Conservation (phyloP, 1,284 basidiomycete genomes). For the Ceratobasidium sp. region DNA sequence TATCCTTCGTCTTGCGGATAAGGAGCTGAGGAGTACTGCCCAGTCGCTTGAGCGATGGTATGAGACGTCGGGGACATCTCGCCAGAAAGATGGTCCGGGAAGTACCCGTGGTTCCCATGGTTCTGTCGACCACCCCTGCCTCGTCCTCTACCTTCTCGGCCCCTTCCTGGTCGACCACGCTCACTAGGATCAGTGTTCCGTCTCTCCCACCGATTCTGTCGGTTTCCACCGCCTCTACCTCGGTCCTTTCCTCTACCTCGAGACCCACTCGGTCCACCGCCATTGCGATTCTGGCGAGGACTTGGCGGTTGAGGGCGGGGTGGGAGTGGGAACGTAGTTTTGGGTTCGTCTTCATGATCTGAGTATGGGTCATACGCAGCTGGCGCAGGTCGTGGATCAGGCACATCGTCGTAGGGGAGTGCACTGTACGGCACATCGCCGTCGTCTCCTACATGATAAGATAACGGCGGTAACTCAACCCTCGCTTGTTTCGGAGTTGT, state of each 20-base stretch:
- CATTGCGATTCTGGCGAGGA: constrained; percentile 6
- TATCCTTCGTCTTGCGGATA: constrained; percentile 44
- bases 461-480: constrained; percentile 2
- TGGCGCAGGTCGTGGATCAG: constrained; percentile 38
- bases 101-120: constrained; percentile 13
- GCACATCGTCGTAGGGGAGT: constrained; percentile 23
- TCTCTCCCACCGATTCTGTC: constrained; percentile 23
- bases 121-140: constrained; percentile 50
- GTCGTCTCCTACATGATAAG: constrained; percentile 36
- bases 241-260: constrained; percentile 13
- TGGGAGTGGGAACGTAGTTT: neutral
- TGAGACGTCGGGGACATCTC: constrained; percentile 60
- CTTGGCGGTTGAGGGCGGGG: constrained; percentile 18
- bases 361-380: constrained; percentile 44
- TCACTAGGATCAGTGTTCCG: constrained; percentile 11
- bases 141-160: constrained; percentile 53
- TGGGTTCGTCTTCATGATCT: constrained; percentile 16
- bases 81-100: constrained; percentile 24
- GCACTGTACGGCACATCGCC: constrained; percentile 25
- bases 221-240: constrained; percentile 30
- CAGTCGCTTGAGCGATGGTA: constrained; percentile 61
- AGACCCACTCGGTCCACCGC: neutral
- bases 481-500: constrained; percentile 24
- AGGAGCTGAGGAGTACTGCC: constrained; percentile 55
- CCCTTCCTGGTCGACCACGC: constrained; percentile 44